phyloP scores from a whole-genome alignment of 2,329 filamentous ascomycete species.

The Pyricularia sp. region DNA sequence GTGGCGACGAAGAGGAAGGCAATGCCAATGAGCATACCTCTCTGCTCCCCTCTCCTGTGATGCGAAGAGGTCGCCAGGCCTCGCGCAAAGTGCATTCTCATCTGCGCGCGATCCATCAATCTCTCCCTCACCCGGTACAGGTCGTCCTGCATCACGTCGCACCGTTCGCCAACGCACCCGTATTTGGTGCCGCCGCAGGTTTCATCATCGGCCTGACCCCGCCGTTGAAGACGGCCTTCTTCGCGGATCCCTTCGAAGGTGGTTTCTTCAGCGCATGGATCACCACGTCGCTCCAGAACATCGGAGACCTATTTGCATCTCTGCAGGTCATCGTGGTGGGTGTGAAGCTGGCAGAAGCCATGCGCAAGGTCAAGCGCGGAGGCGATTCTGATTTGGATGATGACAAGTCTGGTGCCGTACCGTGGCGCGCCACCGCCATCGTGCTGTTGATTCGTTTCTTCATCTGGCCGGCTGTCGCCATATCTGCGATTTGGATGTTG shows the following conservation, averaged over 20 bases:
- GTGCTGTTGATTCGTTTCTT: slow-evolving; percentile 45
- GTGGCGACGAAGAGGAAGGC: slow-evolving; percentile 3
- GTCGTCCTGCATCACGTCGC: not conserved
- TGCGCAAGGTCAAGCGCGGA: slow-evolving; percentile 26
- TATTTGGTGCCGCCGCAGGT: slow-evolving; percentile 47
- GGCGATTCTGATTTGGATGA: slow-evolving; percentile 5
- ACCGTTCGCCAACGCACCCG: slow-evolving; percentile 44
- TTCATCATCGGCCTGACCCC: slow-evolving; percentile 47
- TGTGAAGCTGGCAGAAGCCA: slow-evolving; percentile 45
- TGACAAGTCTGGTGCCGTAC: slow-evolving; percentile 25
- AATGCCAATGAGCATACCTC: not conserved
- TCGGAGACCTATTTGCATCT: slow-evolving; percentile 50
- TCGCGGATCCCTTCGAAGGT: slow-evolving; percentile 40
- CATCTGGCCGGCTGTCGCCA: slow-evolving; percentile 37
- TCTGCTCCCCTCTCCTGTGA: slow-evolving; percentile 4
- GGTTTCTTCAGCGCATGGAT: slow-evolving; percentile 56
- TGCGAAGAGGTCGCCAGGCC: not conserved
- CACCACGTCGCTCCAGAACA: slow-evolving; percentile 45
- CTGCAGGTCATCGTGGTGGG: slow-evolving; percentile 54
- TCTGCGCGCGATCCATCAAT: not conserved
- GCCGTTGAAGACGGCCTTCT: slow-evolving; percentile 47
- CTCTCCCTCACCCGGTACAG: not conserved
- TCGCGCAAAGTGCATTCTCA: not conserved
- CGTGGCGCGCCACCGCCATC: slow-evolving; percentile 34
- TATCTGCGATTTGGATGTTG: slow-evolving; percentile 32